Percentiles rank a stretch among this genome's conserved stretches.
Conservation (phyloP, 768 basidiomycete genomes). For the Naganishia onofrii region DNA sequence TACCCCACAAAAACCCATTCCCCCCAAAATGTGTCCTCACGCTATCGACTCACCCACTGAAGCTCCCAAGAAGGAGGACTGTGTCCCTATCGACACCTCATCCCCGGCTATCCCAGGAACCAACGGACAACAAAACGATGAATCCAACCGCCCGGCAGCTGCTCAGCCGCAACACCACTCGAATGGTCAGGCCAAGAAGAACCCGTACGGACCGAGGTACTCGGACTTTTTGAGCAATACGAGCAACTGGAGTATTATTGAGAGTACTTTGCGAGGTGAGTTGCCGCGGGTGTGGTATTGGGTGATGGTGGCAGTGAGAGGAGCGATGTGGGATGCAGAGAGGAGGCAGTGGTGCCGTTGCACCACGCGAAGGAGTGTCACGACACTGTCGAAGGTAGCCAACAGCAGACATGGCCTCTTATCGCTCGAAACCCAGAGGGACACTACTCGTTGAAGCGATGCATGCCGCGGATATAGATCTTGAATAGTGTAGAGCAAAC, state of each 20-base stretch:
- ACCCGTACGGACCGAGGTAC: conserved; percentile 86
- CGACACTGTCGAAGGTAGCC: too few relatives aligned
- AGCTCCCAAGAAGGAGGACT: conserved; percentile 56
- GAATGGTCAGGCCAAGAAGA: conserved; percentile 50
- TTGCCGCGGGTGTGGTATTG: conserved; percentile 7
- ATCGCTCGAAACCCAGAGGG: too few relatives aligned
- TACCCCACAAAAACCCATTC: too few relatives aligned
- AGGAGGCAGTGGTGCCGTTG: background rate
- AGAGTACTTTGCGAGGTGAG: conserved; percentile 37
- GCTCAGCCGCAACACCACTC: conserved; percentile 39
- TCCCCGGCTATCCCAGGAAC: conserved; percentile 35
- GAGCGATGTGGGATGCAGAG: background rate
- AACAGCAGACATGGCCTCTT: too few relatives aligned
- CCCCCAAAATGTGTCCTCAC: conserved; percentile 43
- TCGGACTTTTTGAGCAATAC: conserved; percentile 85
- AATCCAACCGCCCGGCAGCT: conserved; percentile 33
- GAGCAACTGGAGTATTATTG: conserved; percentile 44
- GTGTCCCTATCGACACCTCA: conserved; percentile 67
- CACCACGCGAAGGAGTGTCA: too few relatives aligned
- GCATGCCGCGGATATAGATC: too few relatives aligned
- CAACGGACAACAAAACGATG: conserved; percentile 41
- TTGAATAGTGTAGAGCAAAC: too few relatives aligned
- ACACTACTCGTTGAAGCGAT: too few relatives aligned
- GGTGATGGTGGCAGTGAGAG: background rate
- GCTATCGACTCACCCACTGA: conserved; percentile 32